Percentiles rank a stretch among this genome's conserved stretches.
These are phyloP conservation scores for Botrytis aclada DNA, from an alignment of 2,329 filamentous ascomycete genomes.

Conservation along the genomic window DNA sequence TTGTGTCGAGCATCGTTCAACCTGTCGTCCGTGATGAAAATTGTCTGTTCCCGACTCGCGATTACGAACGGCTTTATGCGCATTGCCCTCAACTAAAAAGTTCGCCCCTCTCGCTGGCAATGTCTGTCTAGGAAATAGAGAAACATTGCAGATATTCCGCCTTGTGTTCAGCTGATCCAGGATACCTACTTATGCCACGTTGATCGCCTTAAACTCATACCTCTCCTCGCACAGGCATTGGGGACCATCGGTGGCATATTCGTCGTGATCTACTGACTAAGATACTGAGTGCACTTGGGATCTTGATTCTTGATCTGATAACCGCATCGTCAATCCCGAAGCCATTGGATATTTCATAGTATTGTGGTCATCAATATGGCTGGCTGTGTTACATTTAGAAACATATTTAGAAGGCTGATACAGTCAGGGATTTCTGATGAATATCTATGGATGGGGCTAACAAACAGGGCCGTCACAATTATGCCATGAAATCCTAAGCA, in stretches of 20 bases:
- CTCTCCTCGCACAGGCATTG: neutral
- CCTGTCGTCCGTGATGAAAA: constrained; percentile 17
- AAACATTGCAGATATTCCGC: constrained; percentile 5
- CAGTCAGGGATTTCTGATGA: neutral
- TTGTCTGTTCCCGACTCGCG: constrained; percentile 12
- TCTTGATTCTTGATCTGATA: constrained; percentile 11
- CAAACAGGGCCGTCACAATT: neutral
- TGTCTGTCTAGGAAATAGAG: constrained; percentile 8
- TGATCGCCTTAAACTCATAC: constrained; percentile 11
- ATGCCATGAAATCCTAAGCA: constrained; percentile 5
- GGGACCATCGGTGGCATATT: neutral
- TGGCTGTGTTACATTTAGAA: constrained; percentile 3
- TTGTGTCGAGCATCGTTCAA: constrained; percentile 10
- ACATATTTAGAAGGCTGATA: constrained; percentile 11
- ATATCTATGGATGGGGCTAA: neutral
- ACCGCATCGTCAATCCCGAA: neutral
- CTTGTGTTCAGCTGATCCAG: constrained; percentile 13
- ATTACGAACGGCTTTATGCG: constrained; percentile 15
- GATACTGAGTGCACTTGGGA: neutral
- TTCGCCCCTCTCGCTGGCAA: neutral
- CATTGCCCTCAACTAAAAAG: constrained; percentile 1
- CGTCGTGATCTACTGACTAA: neutral
- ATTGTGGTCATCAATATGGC: neutral
- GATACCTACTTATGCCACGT: constrained; percentile 16
- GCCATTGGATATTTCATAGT: neutral